Conservation (phyloP, 768 basidiomycete genomes). For the Rhodosporidiobolus sp. region DNA sequence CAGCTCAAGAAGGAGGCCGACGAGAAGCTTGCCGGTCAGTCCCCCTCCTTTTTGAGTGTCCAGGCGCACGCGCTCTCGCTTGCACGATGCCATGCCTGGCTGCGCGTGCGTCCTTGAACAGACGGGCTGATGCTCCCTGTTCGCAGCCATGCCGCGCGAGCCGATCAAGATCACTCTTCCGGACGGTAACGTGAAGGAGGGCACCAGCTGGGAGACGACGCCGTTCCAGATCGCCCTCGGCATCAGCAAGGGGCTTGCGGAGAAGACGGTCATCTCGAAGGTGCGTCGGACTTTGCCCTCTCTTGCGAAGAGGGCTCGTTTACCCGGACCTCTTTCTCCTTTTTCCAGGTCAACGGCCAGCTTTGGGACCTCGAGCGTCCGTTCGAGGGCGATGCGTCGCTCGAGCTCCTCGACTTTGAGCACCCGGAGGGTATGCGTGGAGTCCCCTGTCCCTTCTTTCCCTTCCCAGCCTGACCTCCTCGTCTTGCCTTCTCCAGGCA, state of each 20-base stretch:
- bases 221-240: conserved; percentile 87
- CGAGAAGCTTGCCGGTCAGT: conserved; percentile 70
- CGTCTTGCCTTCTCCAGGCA: conserved; percentile 58
- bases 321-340: not conserved
- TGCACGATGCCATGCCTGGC: no score
- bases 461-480: not conserved
- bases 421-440: conserved; percentile 71
- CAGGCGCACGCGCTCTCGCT: conserved; percentile 6
- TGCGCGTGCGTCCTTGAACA: not conserved
- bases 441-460: not conserved
- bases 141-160: conserved; percentile 63
- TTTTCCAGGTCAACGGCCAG: conserved; percentile 66
- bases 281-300: conserved; percentile 50
- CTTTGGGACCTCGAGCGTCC: conserved; percentile 96
- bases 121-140: not conserved
- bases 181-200: conserved; percentile 79
- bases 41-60: conserved; percentile 7
- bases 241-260: conserved; percentile 79
- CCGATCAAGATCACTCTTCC: conserved; percentile 79
- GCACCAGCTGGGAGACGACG: conserved; percentile 87
- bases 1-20: conserved; percentile 79
- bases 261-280: conserved; percentile 89
- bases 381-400: conserved; percentile 73
- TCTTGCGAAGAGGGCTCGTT: not conserved
- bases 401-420: conserved; percentile 89